Base-by-base conservation (phyloP, 148 eudicot species). In the Cornus florida region DNA sequence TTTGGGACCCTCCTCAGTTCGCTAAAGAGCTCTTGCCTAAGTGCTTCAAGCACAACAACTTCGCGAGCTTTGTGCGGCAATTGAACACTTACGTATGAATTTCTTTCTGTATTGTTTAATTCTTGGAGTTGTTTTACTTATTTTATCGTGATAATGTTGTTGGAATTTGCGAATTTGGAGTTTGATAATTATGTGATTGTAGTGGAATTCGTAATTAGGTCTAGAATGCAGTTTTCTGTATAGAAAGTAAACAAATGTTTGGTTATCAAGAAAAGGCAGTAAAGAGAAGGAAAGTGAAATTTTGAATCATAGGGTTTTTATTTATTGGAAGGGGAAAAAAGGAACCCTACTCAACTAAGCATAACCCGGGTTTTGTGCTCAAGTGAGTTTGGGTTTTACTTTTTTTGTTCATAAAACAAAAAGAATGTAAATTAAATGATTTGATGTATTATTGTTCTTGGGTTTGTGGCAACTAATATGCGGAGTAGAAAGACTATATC, bases 41-140 rank as follows among this genome's bases (percentile, higher is more conserved):
- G 82, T 78, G 81, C 38, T 84, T 84, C 71, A 84, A 81, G 82
- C 87, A 84, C 67, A 84, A 75, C 64, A 84, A 84, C 43, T 84
- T 84, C 77, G 78, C 87, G 2, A 84, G 87, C 68, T 84, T 84
- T 65, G 87, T 84, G 19, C 67, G 84, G n/a, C 87, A 84, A 74
- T 60, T 84, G 8, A 81, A 84, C 59, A 81, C 87, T 16, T 84
- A 81, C 23, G 87, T 85, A 85, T 10, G 84, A 12, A 48, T 41
- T 28, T 74, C 39, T 48, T 43, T 46, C 41, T 67, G 5, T 46
- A 10, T 22, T 24, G 48, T 73, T 46, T 43, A 67, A 19, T 64
- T 48, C 16, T 48, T 53, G 56, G 73, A 16, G 14, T 16, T 17
- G 10, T 70, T 19, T 17, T 57, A 73, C 7, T 13, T 2, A 3